Evolutionary conservation across 495 filamentous ascomycete species (phyloP).

Genomic region (Xylaria sp.): DNA sequence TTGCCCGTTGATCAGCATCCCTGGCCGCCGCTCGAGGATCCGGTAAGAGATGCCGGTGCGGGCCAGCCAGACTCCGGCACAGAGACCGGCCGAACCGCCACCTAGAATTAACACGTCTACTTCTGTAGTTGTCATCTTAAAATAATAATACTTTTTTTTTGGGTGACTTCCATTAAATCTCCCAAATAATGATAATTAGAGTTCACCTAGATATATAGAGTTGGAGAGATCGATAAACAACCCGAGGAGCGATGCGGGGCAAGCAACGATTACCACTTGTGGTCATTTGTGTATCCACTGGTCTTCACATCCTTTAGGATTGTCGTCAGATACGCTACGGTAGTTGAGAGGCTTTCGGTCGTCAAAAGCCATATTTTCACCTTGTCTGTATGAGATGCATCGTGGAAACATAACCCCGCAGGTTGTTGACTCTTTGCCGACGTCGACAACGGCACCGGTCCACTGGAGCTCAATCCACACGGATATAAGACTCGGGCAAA

Average conservation of each 20-base stretch:
- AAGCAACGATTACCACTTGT: neutral
- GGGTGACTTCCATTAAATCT: neutral
- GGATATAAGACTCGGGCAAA: neutral
- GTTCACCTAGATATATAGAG: no score
- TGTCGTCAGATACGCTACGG: neutral
- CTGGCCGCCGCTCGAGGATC: conserved; percentile 67
- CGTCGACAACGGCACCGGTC: neutral
- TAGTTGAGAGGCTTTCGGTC: no score
- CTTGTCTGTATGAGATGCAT: neutral
- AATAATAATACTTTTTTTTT: neutral
- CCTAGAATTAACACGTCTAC: conserved; percentile 69
- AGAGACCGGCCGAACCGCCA: conserved; percentile 72
- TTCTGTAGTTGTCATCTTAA: conserved; percentile 15
- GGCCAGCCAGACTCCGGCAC: conserved; percentile 71
- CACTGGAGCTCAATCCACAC: neutral
- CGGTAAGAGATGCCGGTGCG: conserved; percentile 65
- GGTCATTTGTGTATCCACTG: neutral
- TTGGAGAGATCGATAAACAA: neutral
- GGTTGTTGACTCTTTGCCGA: neutral
- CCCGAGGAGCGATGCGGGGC: conserved; percentile 1
- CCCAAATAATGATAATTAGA: no score
- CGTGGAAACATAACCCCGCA: neutral
- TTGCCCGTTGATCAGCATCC: conserved; percentile 71
- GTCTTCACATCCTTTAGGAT: neutral
- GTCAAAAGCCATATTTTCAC: neutral